phyloP scores from a whole-genome alignment of 2,329 filamentous ascomycete species.

The Didymosphaeria variabile region DNA sequence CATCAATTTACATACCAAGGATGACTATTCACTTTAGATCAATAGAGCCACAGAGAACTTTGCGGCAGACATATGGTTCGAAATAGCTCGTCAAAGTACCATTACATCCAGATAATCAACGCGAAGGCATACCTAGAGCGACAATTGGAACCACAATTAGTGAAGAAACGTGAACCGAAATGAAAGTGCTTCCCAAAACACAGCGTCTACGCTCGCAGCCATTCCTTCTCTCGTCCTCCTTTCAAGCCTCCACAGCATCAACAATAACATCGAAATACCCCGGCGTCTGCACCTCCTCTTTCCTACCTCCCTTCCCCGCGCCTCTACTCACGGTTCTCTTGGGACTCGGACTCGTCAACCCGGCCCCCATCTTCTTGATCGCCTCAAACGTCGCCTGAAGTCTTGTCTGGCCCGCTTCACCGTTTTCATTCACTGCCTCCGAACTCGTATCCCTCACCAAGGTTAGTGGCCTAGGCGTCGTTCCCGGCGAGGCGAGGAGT shows the following conservation, averaged over 20 bases:
- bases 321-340: background rate
- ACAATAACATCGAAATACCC: conserved; percentile 37
- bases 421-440: background rate
- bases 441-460: background rate
- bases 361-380: conserved; percentile 38
- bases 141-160: background rate
- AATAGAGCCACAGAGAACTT: too few relatives aligned
- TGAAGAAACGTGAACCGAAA: background rate
- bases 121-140: background rate
- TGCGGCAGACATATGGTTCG: too few relatives aligned
- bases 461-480: background rate
- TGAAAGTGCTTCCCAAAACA: background rate
- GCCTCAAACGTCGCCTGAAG: conserved; percentile 38
- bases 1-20: too few relatives aligned
- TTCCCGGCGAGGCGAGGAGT: background rate
- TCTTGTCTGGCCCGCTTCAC: conserved; percentile 24
- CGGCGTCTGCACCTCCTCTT: conserved; percentile 14
- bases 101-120: background rate
- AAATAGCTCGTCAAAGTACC: too few relatives aligned
- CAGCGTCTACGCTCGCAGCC: background rate
- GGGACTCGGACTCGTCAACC: conserved; percentile 33
- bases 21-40: too few relatives aligned
- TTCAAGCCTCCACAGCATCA: conserved; percentile 14
- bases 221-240: background rate
- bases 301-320: background rate